Evolutionary conservation across 148 eudicot species (phyloP).

Genomic region (Linanthus parryae): DNA sequence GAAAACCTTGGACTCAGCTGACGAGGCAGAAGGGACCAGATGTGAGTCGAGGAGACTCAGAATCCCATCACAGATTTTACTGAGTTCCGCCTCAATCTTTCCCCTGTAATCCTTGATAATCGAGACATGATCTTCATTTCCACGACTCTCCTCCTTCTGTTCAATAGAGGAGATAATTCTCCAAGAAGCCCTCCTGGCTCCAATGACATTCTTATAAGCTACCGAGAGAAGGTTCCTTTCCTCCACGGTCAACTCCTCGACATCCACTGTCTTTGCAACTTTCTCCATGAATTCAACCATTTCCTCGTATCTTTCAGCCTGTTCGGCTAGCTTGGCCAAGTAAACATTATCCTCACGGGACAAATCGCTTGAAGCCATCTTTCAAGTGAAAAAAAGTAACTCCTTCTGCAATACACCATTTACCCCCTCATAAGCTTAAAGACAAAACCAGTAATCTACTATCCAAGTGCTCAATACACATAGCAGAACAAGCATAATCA

Average conservation of each 20-base stretch:
- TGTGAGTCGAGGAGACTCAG: conserved; percentile 58
- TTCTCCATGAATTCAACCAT: conserved; percentile 84
- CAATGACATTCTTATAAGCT: conserved; percentile 83
- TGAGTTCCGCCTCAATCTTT: conserved; percentile 70
- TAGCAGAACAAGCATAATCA: conserved; percentile 1
- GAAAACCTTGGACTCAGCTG: conserved; percentile 77
- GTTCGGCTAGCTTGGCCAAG: conserved; percentile 86
- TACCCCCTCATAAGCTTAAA: no score
- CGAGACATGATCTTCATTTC: conserved; percentile 67
- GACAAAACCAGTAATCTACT: no score
- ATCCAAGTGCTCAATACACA: no score
- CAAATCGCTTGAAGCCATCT: conserved; percentile 38
- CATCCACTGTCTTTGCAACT: conserved; percentile 54
- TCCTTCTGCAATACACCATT: conserved; percentile 4
- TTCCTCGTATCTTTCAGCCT: conserved; percentile 84
- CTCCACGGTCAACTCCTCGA: conserved; percentile 66
- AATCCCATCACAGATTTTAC: conserved; percentile 73
- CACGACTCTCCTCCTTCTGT: conserved; percentile 82
- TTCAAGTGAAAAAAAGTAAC: conserved; percentile 3
- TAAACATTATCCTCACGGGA: conserved; percentile 66
- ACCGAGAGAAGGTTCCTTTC: conserved; percentile 77
- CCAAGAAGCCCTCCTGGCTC: conserved; percentile 89
- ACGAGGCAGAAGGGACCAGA: conserved; percentile 56
- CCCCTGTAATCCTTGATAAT: conserved; percentile 66
- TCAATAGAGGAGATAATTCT: conserved; percentile 82